Evolutionary conservation across 202 grass and related monocot genomes (phyloP), one percentile per base, ranked within the genome.

Genomic region (Zizania palustris): DNA sequence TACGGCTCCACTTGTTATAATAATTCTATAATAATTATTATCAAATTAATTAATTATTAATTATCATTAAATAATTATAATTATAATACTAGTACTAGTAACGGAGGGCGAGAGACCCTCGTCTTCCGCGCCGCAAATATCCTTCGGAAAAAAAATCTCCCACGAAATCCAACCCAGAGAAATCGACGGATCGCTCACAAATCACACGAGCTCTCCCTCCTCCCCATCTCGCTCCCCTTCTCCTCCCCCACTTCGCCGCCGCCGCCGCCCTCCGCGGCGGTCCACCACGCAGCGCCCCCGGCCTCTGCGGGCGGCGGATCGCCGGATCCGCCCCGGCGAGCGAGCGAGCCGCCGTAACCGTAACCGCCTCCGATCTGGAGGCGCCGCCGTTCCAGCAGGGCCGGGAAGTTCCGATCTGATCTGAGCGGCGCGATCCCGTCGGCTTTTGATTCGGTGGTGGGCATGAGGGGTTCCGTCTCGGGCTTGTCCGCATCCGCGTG

Each of bases 131-230:
- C 48, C 0, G 15, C n/a, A 87, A 78, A 87, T 73, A 87, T 83
- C 74, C 80, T 73, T 43, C 5, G 4, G 8, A 1, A 69, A 73
- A 43, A 80, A 83, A 41, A 79, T 73, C 67, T 64, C 22, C 7
- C 22, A 38, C 22, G 2, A 44, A 44, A 45, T 56, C 42, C 33
- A 3, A 36, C 1, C 18, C 41, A n/a, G 16, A 28, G 46, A 68
- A 70, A 74, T 40, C 67, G 62, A 73, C 67, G 15, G 67, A 77
- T 77, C 77, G 65, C 78, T 54, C 84, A 66, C 79, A 61, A 50
- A 59, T 15, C 41, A 0, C 58, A 55, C 80, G 61, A 53, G n/a
- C 74, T 39, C 61, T n/a, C 7, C 33, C 15, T 50, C n/a, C 36
- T n/a, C 3, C 50, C 58, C 11, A 36, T 42, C 36, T 3, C 80